A percentile compares a stretch with the other conserved stretches of the same genome.
Conservation (phyloP, 2,329 filamentous ascomycete species). For the Gremmenia infestans region DNA sequence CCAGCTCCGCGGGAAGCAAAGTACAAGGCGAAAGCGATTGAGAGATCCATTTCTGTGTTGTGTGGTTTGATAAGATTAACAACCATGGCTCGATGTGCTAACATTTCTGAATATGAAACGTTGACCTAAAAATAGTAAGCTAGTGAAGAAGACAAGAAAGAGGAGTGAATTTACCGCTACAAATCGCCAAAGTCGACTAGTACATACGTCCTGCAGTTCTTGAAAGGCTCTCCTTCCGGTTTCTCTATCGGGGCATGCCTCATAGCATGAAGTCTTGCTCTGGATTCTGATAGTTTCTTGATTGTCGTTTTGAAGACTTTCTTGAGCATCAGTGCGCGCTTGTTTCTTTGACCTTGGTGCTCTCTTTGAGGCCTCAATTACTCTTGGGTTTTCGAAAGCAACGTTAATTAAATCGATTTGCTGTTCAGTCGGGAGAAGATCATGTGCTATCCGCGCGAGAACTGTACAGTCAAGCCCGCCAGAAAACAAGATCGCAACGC, state of each 20-base stretch:
- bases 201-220: constrained; percentile 69
- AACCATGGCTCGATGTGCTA: constrained; percentile 63
- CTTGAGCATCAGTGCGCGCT: background rate
- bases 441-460: constrained; percentile 73
- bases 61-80: constrained; percentile 82
- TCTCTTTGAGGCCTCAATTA: constrained; percentile 51
- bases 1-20: constrained; percentile 76
- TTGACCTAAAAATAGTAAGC: constrained; percentile 53
- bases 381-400: constrained; percentile 89
- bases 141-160: constrained; percentile 2
- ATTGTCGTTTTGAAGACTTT: background rate
- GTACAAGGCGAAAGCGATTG: constrained; percentile 89
- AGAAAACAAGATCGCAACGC: constrained; percentile 81
- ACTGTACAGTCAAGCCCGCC: constrained; percentile 91
- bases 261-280: constrained; percentile 48
- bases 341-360: constrained; percentile 28
- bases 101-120: constrained; percentile 71
- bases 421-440: constrained; percentile 64
- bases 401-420: constrained; percentile 88
- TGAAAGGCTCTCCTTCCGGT: constrained; percentile 75
- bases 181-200: constrained; percentile 73
- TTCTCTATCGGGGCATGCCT: constrained; percentile 82
- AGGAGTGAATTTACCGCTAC: constrained; percentile 51
- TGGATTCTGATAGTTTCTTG: background rate
- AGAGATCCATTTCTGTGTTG: constrained; percentile 98